These are phyloP conservation scores for Orbilia ellipsospora DNA, from an alignment of 2,329 filamentous ascomycete genomes.

Conservation along the genomic window DNA sequence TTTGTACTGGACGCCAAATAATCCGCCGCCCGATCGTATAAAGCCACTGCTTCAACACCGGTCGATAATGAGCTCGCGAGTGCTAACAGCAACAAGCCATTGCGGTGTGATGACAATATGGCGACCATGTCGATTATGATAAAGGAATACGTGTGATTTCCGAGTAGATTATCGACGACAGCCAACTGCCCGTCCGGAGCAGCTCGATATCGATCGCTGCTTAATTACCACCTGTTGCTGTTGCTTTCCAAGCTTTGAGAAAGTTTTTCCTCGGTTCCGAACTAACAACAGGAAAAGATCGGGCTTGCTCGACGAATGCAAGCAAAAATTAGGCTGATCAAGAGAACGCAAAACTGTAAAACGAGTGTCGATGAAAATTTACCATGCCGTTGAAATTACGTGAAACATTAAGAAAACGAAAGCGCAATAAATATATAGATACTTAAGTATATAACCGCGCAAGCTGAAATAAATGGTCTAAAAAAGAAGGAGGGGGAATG, in stretches of 20 bases:
- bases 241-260: not conserved
- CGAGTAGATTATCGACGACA: constrained; percentile 3
- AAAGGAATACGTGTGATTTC: not conserved
- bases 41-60: constrained; percentile 12
- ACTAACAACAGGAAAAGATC: constrained; percentile 1
- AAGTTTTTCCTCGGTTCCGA: constrained; percentile 23
- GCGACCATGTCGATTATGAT: constrained; percentile 28
- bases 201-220: constrained; percentile 8
- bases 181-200: constrained; percentile 24
- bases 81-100: constrained; percentile 16
- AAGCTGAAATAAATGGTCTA: constrained; percentile 8
- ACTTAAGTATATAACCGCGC: constrained; percentile 4
- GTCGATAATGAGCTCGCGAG: constrained; percentile 18
- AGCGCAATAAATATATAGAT: constrained; percentile 13
- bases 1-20: constrained; percentile 17
- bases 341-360: not conserved
- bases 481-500: constrained; percentile 25
- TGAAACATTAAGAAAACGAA: constrained; percentile 18
- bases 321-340: constrained; percentile 2
- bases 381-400: constrained; percentile 12
- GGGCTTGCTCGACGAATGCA: constrained; percentile 1
- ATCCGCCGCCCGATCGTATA: constrained; percentile 37
- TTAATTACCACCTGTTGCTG: constrained; percentile 4
- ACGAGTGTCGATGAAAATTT: not conserved
- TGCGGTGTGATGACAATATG: constrained; percentile 16